Conservation (phyloP, 192 early-diverging fungal species). For the Coemansia sp. region DNA sequence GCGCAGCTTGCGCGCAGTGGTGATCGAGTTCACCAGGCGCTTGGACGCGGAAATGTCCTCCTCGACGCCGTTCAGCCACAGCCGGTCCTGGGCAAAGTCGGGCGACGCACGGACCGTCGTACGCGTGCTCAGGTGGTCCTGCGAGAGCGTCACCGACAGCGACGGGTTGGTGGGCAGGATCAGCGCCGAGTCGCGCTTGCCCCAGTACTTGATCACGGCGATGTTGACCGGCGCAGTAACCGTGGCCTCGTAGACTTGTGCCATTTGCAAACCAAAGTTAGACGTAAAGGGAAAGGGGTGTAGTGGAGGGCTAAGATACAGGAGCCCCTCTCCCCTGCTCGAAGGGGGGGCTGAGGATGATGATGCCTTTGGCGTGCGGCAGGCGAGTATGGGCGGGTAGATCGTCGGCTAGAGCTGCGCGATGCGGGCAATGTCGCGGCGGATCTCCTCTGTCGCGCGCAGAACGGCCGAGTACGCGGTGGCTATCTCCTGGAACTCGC, state of each 20-base stretch:
- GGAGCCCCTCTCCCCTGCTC: no score
- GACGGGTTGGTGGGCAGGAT: conserved; percentile 98
- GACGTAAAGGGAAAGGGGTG: not conserved
- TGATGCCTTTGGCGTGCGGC: not conserved
- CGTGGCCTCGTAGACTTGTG: conserved; percentile 55
- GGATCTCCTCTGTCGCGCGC: conserved; percentile 19
- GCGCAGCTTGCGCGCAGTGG: conserved; percentile 69
- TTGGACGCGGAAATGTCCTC: conserved; percentile 74
- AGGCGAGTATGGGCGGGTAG: no score
- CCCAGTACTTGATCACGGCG: conserved; percentile 99
- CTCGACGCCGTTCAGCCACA: conserved; percentile 96
- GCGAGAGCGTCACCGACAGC: conserved; percentile 91
- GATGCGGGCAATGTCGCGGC: conserved; percentile 31
- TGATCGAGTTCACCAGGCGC: conserved; percentile 79
- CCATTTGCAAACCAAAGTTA: conserved; percentile 1
- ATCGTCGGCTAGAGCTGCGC: conserved; percentile 22
- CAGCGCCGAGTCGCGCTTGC: conserved; percentile 84
- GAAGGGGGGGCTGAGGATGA: no score
- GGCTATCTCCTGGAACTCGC: conserved; percentile 44
- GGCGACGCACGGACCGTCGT: conserved; percentile 76
- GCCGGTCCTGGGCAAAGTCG: conserved; percentile 60
- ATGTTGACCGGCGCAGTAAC: conserved; percentile 98
- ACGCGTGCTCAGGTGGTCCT: conserved; percentile 93
- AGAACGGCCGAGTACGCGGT: conserved; percentile 24
- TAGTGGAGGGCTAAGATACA: not conserved